Conservation (phyloP, 306 rosid genomes). For the Vigna angularis region DNA sequence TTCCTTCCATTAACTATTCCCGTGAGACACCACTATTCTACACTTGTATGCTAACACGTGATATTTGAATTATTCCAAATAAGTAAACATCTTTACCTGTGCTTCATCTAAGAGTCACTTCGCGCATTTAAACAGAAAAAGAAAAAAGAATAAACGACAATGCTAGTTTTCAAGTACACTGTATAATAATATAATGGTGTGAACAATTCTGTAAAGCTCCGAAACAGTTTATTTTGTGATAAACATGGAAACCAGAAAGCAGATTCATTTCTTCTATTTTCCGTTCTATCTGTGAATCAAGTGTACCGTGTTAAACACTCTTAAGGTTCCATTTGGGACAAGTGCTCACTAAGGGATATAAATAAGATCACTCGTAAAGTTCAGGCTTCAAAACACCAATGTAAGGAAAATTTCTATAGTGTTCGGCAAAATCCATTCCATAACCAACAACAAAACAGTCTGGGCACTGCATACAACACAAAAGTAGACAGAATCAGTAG, state of each 20-base stretch:
- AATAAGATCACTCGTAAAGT: conserved; percentile 50
- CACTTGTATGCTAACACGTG: no score
- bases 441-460: conserved; percentile 90
- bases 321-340: conserved; percentile 11
- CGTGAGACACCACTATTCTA: no score
- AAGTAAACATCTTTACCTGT: no score
- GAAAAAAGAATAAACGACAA: no score
- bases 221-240: not conserved
- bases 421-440: conserved; percentile 86
- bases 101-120: no score
- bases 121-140: no score
- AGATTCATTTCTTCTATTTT: no score
- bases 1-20: no score
- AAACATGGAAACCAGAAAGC: no score
- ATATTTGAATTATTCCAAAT: no score
- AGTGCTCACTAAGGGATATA: not conserved
- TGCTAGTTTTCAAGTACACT: not conserved
- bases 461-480: conserved; percentile 74
- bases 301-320: no score
- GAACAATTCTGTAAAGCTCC: conserved; percentile 1
- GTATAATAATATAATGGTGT: conserved; percentile 2
- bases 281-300: no score
- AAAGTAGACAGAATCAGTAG: conserved; percentile 24
- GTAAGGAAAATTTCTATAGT: conserved; percentile 86
- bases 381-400: conserved; percentile 90